Conservation (phyloP, 2,329 filamentous ascomycete species). For the Mariannaea elegans region DNA sequence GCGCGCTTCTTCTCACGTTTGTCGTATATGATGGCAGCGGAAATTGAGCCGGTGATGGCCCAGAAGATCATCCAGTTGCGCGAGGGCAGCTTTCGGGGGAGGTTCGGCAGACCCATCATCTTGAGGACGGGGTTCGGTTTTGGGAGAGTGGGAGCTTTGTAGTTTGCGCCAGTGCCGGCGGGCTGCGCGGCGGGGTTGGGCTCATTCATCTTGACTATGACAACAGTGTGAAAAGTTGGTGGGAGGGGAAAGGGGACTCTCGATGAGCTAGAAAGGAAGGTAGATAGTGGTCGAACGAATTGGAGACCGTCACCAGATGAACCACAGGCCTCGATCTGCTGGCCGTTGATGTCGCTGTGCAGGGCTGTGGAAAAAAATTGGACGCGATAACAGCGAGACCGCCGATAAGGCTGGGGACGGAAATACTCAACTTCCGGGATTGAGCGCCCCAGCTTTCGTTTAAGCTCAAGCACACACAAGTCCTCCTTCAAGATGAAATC, state of each 20-base stretch:
- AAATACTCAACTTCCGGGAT: slow-evolving; percentile 35
- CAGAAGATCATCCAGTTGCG: slow-evolving; percentile 99
- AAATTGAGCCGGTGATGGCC: slow-evolving; percentile 78
- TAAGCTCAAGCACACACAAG: neutral
- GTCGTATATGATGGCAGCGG: slow-evolving; percentile 88
- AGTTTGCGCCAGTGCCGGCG: slow-evolving; percentile 36
- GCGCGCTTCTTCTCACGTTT: slow-evolving; percentile 86
- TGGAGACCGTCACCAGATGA: slow-evolving; percentile 11
- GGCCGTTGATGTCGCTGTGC: slow-evolving; percentile 22
- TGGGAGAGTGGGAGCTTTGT: slow-evolving; percentile 48
- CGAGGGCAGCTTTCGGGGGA: slow-evolving; percentile 86
- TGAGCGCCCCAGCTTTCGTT: too few relatives aligned
- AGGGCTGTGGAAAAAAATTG: slow-evolving; percentile 33
- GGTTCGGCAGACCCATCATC: slow-evolving; percentile 85
- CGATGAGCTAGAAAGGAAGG: neutral
- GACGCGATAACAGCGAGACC: slow-evolving; percentile 27
- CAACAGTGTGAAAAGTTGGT: neutral
- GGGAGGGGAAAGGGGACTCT: neutral
- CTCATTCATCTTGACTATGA: slow-evolving; percentile 34
- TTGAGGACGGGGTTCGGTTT: slow-evolving; percentile 75
- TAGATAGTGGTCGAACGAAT: slow-evolving; percentile 2
- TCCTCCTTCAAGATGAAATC: neutral
- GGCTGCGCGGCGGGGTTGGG: slow-evolving; percentile 36
- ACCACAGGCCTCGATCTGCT: slow-evolving; percentile 22
- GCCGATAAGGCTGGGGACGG: slow-evolving; percentile 38